phyloP scores from a whole-genome alignment of 805 yeast species.

The Wickerhamiella azyma region DNA sequence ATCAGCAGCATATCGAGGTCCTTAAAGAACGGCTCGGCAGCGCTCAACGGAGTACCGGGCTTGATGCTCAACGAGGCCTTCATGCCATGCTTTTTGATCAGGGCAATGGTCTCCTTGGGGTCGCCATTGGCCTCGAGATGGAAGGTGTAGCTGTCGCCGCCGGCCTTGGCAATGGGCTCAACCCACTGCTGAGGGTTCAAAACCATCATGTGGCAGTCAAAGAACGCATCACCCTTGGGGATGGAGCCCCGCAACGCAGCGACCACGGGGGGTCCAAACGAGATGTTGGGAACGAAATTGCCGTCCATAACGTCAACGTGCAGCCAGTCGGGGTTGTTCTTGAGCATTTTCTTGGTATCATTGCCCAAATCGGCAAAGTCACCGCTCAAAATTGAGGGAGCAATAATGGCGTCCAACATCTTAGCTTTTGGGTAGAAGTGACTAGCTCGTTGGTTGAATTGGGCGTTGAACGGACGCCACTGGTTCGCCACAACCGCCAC shows the following conservation, averaged over 20 bases:
- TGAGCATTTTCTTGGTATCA: conserved; percentile 69
- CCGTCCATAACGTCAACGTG: conserved; percentile 99
- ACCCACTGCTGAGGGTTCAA: conserved; percentile 87
- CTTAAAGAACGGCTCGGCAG: conserved; percentile 58
- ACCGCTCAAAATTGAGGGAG: conserved; percentile 84
- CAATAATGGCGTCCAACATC: conserved; percentile 32
- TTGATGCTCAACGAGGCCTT: conserved; percentile 89
- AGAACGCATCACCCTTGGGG: conserved; percentile 53
- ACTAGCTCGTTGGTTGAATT: no score
- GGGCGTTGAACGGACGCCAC: no score
- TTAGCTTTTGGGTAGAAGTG: no score
- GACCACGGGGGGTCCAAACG: conserved; percentile 86
- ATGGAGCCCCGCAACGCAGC: conserved; percentile 59
- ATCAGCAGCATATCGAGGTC: conserved; percentile 85
- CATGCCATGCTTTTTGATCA: conserved; percentile 71
- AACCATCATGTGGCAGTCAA: conserved; percentile 99
- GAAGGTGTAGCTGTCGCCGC: conserved; percentile 93
- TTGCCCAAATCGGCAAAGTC: conserved; percentile 84
- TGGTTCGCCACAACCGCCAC: no score
- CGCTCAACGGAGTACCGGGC: conserved; percentile 85
- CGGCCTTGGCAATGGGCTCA: conserved; percentile 77
- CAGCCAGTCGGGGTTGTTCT: conserved; percentile 86
- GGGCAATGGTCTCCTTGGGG: conserved; percentile 57
- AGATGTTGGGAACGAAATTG: conserved; percentile 91
- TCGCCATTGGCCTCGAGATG: conserved; percentile 79